Base-by-base conservation (phyloP, 2,329 filamentous ascomycete species). In the Lasiodiplodia citricola region DNA sequence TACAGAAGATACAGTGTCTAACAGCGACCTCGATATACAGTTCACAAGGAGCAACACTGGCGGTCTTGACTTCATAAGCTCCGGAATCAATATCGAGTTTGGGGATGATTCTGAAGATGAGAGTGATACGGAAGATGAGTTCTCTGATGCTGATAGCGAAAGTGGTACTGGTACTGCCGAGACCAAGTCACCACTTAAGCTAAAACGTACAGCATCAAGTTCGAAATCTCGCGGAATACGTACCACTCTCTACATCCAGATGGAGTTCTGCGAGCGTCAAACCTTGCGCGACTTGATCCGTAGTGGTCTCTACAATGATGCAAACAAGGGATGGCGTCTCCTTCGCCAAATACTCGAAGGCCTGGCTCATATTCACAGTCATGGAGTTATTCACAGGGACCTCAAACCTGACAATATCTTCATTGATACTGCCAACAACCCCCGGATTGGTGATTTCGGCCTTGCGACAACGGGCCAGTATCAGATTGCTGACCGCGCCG, bases 341-440 rank as follows among this genome's bases (percentile, higher is more conserved):
- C 94, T 98, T 72, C 89, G 95, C 38, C 95, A 98, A 75, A 90
- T 98, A 13, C 83, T 98, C 4, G 94, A 98, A 79, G 96, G 95
- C 0, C 82, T 99, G 51, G 90, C 89, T 16, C 93, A 98, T 77
- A 96, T 99, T 54, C 96, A 99, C 78, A 88, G 90, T 13, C 87
- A 95, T 69, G 94, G 92, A 62, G 97, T 99, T 72, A 96, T 98
- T 16, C 96, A 99, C 78, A 91, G 96, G 10, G 96, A 99, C 78
- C 85, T 99, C 35, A 99, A 99, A 77, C 96, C 96, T 0, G 96
- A 98, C 76, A 99, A 99, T 72, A 91, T 99, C 37, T 99, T 99
- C 81, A 96, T 99, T 72, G 95, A 98, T 75, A 89, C 91, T 8
- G 87, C 91, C 2, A 93, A 94, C 71, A 96, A 96, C 73, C 94